Evolutionary conservation across 306 rosid species (phyloP), one percentile per base, ranked within the genome.

Genomic region (Gynostemma pentaphyllum): DNA sequence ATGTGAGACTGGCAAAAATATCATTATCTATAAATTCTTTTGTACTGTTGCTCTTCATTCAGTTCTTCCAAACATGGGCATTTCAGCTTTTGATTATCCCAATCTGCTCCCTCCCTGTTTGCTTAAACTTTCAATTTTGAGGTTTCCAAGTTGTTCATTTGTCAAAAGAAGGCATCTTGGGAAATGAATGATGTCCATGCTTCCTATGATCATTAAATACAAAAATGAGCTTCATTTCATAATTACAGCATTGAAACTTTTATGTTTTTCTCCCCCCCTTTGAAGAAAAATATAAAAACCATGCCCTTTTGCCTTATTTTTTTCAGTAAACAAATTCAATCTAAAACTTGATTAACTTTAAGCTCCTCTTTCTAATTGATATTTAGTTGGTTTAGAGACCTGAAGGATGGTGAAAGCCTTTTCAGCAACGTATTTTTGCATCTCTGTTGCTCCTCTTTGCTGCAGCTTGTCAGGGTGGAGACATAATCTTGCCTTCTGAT

Each of bases 401-500:
- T 91, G 97, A 46, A 91, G 91, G 70, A 85, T 77, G 63, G 86
- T 66, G 76, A 91, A 85, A 39, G 86, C 89, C 74, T 79, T 84
- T 18, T 74, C 82, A 48, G 96, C 91, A 41, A 85, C 36, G 10
- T 87, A 82, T 67, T 87, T 91, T 71, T 91, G 95, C 50, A 72
- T 40, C 28, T 63, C 24, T 64, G 96, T 85, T 46, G 89, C 97
- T 68, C 95, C 83, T 85, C 85, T 84, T 67, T 92, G 98, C 62
- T 88, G 98, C 46, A 92, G 87, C 73, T 88, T 92, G 78, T 92
- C 90, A 24, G 96, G 96, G 72, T 86, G 95, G 68, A 88, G 84
- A 67, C 96, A 86, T 51, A 92, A 73, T 71, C 92, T 88, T 72
- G 96, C 95, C 77, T 86, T 88, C 79, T 88, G 96, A 47, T 86